These are phyloP conservation scores for Quercus suber DNA, from an alignment of 306 rosid species.

Conservation along the genomic window DNA sequence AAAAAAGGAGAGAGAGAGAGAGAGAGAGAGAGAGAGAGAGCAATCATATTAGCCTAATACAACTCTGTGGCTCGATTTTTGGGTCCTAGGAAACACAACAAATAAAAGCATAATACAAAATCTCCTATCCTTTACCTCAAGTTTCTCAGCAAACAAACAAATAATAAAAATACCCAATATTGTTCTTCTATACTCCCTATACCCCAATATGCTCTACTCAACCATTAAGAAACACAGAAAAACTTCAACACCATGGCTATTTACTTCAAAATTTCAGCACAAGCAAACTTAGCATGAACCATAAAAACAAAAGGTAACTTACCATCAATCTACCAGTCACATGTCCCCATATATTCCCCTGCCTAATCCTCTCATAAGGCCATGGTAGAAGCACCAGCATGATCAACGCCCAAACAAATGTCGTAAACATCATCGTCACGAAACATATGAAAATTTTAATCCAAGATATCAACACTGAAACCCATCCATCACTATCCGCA, in stretches of 20 bases:
- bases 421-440: constrained; percentile 51
- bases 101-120: background rate
- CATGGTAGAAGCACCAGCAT: constrained; percentile 60
- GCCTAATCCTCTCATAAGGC: constrained; percentile 56
- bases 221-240: background rate
- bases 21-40: background rate
- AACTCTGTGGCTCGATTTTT: background rate
- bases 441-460: constrained; percentile 51
- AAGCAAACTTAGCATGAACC: background rate
- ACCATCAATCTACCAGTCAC: constrained; percentile 69
- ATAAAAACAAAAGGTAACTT: constrained; percentile 16
- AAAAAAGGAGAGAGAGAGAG: background rate
- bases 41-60: background rate
- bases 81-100: background rate
- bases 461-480: constrained; percentile 39
- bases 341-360: constrained; percentile 68
- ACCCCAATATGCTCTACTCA: background rate
- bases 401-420: constrained; percentile 53
- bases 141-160: background rate
- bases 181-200: background rate
- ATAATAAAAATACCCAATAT: background rate
- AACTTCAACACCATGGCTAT: background rate
- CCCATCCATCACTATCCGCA: constrained; percentile 46
- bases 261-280: background rate
- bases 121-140: background rate